Evolutionary conservation across 106 monocot species (phyloP), one percentile per base, ranked within the genome.

Genomic region (Agapanthus africanus): DNA sequence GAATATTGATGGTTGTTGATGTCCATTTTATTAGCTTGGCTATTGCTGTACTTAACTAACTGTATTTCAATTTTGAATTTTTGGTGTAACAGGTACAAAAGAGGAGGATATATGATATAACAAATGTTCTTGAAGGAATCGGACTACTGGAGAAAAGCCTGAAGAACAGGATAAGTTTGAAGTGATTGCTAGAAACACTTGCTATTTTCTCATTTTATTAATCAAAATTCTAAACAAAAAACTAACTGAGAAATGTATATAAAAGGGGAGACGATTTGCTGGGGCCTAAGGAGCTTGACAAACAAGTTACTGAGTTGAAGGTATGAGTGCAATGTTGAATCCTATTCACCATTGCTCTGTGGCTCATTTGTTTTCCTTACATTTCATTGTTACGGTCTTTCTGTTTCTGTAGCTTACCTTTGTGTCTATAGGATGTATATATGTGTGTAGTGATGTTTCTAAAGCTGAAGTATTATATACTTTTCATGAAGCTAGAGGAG

Each of bases 81-180:
- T n/a, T 28, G 23, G 35, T 69, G 37, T 68, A 60, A 50, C 71
- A 97, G 95, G 95, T 97, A 34, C 95, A 97, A 44, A 97, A 97
- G 73, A 84, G 95, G 63, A 84, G 95, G 74, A 97, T 97, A 67
- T 97, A 97, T 84, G 95, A 97, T 69, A 97, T 97, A 75, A 97
- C 95, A 46, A 97, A 97, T 79, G 95, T 97, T 80, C 85, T 97
- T 71, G 95, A 97, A 84, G 95, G 95, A 70, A 82, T 97, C 59
- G 88, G 83, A 37, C 67, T 97, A 36, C 87, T 97, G 62, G 95
- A 97, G 59, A 97, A 97, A 40, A 84, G 80, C 33, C 65, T 91
- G 70, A 97, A 97, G 77, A 97, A 97, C 65, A 83, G 78, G 71
- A 91, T 97, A 76, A 82, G 78, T 39, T 89, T 81, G 89, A 97